Conservation (phyloP, 2,329 filamentous ascomycete genomes). For the Monilinia fructicola region DNA sequence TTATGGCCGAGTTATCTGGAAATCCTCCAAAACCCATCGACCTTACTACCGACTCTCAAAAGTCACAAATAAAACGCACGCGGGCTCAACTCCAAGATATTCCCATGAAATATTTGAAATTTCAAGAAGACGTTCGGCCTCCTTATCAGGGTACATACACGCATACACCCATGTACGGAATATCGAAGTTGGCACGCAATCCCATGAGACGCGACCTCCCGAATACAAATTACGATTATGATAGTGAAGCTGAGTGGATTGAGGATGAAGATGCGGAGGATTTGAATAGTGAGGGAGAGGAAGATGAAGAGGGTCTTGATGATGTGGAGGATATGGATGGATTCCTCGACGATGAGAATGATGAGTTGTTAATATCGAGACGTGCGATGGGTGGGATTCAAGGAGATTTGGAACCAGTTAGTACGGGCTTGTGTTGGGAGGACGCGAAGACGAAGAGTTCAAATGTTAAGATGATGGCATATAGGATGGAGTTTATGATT, state of each 20-base stretch:
- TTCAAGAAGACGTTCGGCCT: slow-evolving; percentile 64
- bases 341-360: slow-evolving; percentile 65
- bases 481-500: slow-evolving; percentile 70
- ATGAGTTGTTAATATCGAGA: slow-evolving; percentile 54
- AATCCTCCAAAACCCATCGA: slow-evolving; percentile 36
- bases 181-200: slow-evolving; percentile 53
- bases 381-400: slow-evolving; percentile 52
- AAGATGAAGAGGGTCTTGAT: slow-evolving; percentile 64
- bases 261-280: slow-evolving; percentile 65
- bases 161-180: slow-evolving; percentile 47
- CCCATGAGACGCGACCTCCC: slow-evolving; percentile 54
- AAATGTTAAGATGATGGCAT: slow-evolving; percentile 54
- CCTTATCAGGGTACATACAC: slow-evolving; percentile 70
- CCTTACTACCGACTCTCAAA: slow-evolving; percentile 39
- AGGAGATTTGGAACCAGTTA: slow-evolving; percentile 72
- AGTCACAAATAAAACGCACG: slow-evolving; percentile 36
- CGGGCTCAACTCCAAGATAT: slow-evolving; percentile 31
- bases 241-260: slow-evolving; percentile 82
- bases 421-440: slow-evolving; percentile 83
- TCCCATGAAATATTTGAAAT: slow-evolving; percentile 43
- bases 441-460: slow-evolving; percentile 51
- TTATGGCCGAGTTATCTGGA: slow-evolving; percentile 37
- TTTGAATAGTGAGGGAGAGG: slow-evolving; percentile 60
- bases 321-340: slow-evolving; percentile 70
- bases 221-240: slow-evolving; percentile 76